Conservation (phyloP, 1,139 yeast species). For the Fermentozyma sake region DNA sequence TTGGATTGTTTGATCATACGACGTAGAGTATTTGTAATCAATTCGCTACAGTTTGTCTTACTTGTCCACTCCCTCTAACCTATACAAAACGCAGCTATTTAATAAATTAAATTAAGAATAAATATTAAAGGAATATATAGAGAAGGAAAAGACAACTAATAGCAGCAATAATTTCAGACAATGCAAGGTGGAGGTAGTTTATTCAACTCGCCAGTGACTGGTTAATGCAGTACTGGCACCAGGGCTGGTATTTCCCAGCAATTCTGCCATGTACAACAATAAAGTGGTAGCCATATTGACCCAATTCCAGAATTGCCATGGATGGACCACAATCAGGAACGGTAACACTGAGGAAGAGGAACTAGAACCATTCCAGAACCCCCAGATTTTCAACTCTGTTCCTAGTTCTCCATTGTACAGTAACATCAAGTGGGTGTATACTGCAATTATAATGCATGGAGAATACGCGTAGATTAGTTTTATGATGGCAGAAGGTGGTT, state of each 20-base stretch:
- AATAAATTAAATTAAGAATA: too few relatives aligned
- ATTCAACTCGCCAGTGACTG: slow-evolving; percentile 23
- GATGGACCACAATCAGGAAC: slow-evolving; percentile 45
- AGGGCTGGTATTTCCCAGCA: slow-evolving; percentile 39
- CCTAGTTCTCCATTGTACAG: slow-evolving; percentile 80
- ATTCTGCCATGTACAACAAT: slow-evolving; percentile 73
- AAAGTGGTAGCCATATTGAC: slow-evolving; percentile 79
- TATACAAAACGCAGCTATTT: too few relatives aligned
- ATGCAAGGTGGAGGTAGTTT: slow-evolving; percentile 1
- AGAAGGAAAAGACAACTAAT: too few relatives aligned
- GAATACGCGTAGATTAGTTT: slow-evolving; percentile 77
- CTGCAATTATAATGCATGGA: slow-evolving; percentile 90
- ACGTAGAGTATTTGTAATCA: too few relatives aligned
- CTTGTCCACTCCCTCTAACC: too few relatives aligned
- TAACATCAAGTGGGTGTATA: slow-evolving; percentile 88
- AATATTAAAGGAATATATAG: too few relatives aligned
- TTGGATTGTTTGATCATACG: too few relatives aligned
- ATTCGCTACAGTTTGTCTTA: too few relatives aligned
- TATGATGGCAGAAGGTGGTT: slow-evolving; percentile 44
- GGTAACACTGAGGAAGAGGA: slow-evolving; percentile 14
- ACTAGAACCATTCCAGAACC: slow-evolving; percentile 34
- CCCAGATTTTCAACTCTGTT: slow-evolving; percentile 56
- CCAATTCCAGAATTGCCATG: slow-evolving; percentile 98
- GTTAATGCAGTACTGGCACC: slow-evolving; percentile 24
- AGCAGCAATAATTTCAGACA: too few relatives aligned